Percentiles rank a stretch among this genome's conserved stretches.
phyloP scores from a whole-genome alignment of 2,329 filamentous ascomycete species.

The Paracoccidioides lutzii region DNA sequence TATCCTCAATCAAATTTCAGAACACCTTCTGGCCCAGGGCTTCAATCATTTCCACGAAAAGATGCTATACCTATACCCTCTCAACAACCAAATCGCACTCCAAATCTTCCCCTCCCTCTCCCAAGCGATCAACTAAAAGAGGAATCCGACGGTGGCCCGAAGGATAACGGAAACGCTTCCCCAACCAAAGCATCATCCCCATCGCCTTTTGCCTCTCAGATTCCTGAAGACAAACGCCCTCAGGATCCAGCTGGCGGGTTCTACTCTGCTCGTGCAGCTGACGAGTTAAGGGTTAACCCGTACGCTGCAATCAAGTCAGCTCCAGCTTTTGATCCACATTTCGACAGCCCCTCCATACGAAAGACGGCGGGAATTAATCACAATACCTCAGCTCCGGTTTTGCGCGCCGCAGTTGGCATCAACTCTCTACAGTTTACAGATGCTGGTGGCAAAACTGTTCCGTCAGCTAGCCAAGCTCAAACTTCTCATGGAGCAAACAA shows the following conservation, averaged over 20 bases:
- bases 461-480: neutral
- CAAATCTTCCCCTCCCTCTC: slow-evolving; percentile 11
- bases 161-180: slow-evolving; percentile 6
- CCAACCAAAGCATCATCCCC: slow-evolving; percentile 14
- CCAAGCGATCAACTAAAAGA: slow-evolving; percentile 14
- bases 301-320: slow-evolving; percentile 31
- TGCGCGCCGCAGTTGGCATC: slow-evolving; percentile 24
- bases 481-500: neutral
- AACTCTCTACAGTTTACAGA: slow-evolving; percentile 6
- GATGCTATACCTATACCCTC: slow-evolving; percentile 11
- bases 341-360: slow-evolving; percentile 71
- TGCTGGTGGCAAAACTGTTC: slow-evolving; percentile 7
- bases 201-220: slow-evolving; percentile 19
- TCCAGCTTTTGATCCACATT: slow-evolving; percentile 57
- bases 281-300: slow-evolving; percentile 41
- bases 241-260: slow-evolving; percentile 44
- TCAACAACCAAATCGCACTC: slow-evolving; percentile 13
- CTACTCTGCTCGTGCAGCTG: slow-evolving; percentile 57
- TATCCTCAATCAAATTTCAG: slow-evolving; percentile 2
- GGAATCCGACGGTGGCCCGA: slow-evolving; percentile 4
- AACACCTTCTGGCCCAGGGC: slow-evolving; percentile 5
- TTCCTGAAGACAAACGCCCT: slow-evolving; percentile 11
- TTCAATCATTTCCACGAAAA: slow-evolving; percentile 10
- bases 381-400: slow-evolving; percentile 59
- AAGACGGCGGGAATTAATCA: slow-evolving; percentile 84